Evolutionary conservation across 148 eudicot genomes (phyloP).

Genomic region (Mesembryanthemum crystallinum): DNA sequence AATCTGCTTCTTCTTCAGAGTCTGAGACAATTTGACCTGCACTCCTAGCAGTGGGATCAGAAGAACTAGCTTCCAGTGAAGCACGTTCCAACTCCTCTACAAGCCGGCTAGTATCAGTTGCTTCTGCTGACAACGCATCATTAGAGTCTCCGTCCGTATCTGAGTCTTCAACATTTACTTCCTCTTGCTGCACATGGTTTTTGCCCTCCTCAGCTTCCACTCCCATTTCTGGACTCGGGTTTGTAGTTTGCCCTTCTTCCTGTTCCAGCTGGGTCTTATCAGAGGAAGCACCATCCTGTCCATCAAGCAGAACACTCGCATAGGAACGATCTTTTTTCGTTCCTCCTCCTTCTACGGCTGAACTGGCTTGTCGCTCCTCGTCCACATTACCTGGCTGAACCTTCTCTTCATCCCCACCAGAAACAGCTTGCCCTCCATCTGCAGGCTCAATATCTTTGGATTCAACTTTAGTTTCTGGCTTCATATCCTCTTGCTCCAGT

Average conservation of each 20-base stretch:
- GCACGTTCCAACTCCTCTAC: conserved; percentile 68
- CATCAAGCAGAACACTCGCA: conserved; percentile 22
- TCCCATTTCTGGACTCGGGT: conserved; percentile 8
- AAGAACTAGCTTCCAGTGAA: conserved; percentile 39
- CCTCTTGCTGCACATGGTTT: conserved; percentile 34
- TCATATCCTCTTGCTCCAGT: conserved; percentile 9
- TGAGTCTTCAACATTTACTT: conserved; percentile 38
- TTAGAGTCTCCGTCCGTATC: conserved; percentile 66
- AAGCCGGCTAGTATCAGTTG: conserved; percentile 61
- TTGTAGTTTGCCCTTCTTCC: conserved; percentile 17
- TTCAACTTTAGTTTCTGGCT: conserved; percentile 26
- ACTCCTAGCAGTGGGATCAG: conserved; percentile 40
- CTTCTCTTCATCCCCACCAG: conserved; percentile 29
- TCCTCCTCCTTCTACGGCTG: conserved; percentile 13
- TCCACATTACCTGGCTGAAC: conserved; percentile 21
- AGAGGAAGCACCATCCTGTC: neutral
- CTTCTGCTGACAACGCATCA: conserved; percentile 54
- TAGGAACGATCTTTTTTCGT: conserved; percentile 14
- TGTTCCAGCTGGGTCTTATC: conserved; percentile 15
- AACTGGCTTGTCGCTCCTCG: conserved; percentile 9
- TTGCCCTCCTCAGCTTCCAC: conserved; percentile 32
- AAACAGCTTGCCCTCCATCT: conserved; percentile 16
- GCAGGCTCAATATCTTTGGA: conserved; percentile 31
- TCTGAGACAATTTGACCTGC: conserved; percentile 86
- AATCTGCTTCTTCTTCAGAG: conserved; percentile 84